These are phyloP conservation scores for Plasmodium chabaudi DNA, from an alignment of 169 alveolate species.

Conservation along the genomic window DNA sequence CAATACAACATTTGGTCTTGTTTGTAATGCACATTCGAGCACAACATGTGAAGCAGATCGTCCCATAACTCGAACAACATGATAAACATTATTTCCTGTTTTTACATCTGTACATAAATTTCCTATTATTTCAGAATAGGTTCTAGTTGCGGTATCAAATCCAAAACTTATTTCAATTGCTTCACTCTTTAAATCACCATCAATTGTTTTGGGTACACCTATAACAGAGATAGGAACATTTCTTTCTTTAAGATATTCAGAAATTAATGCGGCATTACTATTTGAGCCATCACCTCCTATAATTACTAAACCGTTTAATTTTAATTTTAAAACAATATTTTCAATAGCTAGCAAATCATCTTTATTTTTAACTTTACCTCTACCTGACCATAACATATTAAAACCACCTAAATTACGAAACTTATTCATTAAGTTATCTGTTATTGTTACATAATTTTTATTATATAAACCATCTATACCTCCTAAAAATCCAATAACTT, in stretches of 20 bases:
- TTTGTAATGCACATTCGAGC: constrained; percentile 96
- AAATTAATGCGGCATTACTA: constrained; percentile 98
- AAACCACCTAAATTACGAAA: constrained; percentile 98
- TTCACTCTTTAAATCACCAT: constrained; percentile 97
- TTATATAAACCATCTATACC: constrained; percentile 96
- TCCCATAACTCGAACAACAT: constrained; percentile 98
- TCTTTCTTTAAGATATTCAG: constrained; percentile 93
- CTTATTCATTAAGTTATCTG: constrained; percentile 92
- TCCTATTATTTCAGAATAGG: constrained; percentile 96
- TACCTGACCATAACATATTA: constrained; percentile 98
- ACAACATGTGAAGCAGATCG: constrained; percentile 99
- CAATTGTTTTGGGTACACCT: constrained; percentile 99
- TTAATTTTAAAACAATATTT: constrained; percentile 89
- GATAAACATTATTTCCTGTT: constrained; percentile 94
- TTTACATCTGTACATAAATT: constrained; percentile 94
- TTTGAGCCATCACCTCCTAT: constrained; percentile 99
- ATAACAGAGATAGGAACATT: constrained; percentile 87
- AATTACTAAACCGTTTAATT: constrained; percentile 97
- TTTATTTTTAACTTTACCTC: constrained; percentile 96
- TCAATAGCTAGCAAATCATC: constrained; percentile 92
- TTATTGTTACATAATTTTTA: constrained; percentile 93
- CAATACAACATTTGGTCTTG: constrained; percentile 95
- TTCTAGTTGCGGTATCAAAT: constrained; percentile 98
- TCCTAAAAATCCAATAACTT: constrained; percentile 94
- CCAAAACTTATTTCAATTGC: constrained; percentile 98